phyloP scores from a whole-genome alignment of 2,329 filamentous ascomycete species.

The Penicillium brasilianum region DNA sequence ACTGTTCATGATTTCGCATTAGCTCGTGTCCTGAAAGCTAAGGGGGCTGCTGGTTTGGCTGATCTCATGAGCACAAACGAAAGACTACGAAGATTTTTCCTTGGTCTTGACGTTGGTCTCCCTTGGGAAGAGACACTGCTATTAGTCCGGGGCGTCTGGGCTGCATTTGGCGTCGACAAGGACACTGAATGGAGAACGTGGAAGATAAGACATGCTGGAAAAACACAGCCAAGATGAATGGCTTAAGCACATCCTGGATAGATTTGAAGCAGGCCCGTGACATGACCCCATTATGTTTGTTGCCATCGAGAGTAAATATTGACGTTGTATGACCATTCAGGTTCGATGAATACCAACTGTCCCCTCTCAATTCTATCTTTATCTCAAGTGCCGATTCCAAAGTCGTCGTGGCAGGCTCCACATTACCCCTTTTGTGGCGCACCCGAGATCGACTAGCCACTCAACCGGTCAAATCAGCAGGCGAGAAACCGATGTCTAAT shows the following conservation, averaged over 20 bases:
- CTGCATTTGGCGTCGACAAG: slow-evolving; percentile 13
- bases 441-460: not conserved
- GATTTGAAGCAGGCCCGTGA: not conserved
- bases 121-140: slow-evolving; percentile 16
- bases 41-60: no score
- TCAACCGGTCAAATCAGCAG: not conserved
- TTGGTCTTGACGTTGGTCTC: slow-evolving; percentile 18
- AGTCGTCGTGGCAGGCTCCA: slow-evolving; percentile 7
- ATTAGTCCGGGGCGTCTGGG: slow-evolving; percentile 16
- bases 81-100: slow-evolving; percentile 9
- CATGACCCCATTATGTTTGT: no score
- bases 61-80: not conserved
- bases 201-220: slow-evolving; percentile 16
- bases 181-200: slow-evolving; percentile 17
- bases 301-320: no score
- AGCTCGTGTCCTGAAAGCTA: no score
- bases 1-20: no score
- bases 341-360: no score
- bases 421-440: slow-evolving; percentile 3
- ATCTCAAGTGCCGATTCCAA: not conserved
- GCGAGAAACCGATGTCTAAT: not conserved
- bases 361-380: not conserved
- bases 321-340: no score
- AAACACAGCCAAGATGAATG: no score
- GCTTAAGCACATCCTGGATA: no score